A percentile compares a stretch with the other conserved stretches of the same genome.
Conservation (phyloP, 306 rosid species). For the Pterocarpus macrocarpus region DNA sequence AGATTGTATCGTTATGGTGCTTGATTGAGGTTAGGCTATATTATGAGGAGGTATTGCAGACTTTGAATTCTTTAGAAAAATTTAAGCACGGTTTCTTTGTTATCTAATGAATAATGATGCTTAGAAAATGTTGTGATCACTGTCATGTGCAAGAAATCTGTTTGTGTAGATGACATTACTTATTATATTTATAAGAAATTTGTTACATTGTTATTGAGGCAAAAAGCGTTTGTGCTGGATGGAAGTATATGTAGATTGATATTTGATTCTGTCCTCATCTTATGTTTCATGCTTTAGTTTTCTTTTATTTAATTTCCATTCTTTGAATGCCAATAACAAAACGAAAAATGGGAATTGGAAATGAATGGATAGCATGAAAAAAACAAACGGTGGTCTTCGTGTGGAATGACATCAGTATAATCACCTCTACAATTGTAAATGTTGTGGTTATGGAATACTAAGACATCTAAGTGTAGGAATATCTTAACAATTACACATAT, state of each 20-base stretch:
- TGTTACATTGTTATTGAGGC: not conserved
- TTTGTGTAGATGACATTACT: not conserved
- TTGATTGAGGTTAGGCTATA: not conserved
- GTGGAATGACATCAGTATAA: not conserved
- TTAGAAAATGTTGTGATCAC: not conserved
- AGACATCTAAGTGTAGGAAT: constrained; percentile 10
- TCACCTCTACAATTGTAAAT: too few relatives aligned
- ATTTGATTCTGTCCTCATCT: not conserved
- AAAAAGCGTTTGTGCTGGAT: not conserved
- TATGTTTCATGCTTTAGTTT: not conserved
- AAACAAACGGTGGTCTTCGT: not conserved
- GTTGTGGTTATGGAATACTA: not conserved
- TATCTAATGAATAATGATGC: too few relatives aligned
- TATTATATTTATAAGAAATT: too few relatives aligned
- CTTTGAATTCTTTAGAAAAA: not conserved
- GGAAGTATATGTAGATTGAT: not conserved
- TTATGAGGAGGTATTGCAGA: not conserved
- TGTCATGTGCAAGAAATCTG: not conserved
- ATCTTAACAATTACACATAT: not conserved
- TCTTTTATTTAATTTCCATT: constrained; percentile 8
- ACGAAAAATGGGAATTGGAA: not conserved
- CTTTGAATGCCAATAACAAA: not conserved
- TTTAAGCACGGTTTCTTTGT: too few relatives aligned
- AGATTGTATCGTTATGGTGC: not conserved
- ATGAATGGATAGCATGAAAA: not conserved